phyloP scores from a whole-genome alignment of 2,329 filamentous ascomycete genomes.

The Aspergillus viridinutans region DNA sequence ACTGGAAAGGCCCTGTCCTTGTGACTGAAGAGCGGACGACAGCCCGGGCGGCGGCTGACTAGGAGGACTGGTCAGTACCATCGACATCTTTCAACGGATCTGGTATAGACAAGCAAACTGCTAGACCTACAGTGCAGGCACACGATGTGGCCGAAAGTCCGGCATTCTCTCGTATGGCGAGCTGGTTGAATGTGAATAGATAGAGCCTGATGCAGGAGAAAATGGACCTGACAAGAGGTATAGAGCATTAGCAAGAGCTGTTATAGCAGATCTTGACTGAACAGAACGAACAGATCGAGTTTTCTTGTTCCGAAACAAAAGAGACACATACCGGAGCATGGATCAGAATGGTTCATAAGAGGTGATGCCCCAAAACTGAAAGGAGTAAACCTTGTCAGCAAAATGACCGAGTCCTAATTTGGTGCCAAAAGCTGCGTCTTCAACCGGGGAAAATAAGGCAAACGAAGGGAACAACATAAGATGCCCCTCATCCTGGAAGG shows the following conservation, averaged over 20 bases:
- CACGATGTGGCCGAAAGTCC: slow-evolving; percentile 33
- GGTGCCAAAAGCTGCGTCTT: not conserved
- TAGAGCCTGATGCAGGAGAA: slow-evolving; percentile 27
- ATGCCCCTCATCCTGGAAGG: slow-evolving; percentile 10
- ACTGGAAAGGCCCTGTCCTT: slow-evolving; percentile 23
- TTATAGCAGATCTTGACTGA: slow-evolving; percentile 1
- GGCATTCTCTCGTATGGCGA: slow-evolving; percentile 36
- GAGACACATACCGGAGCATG: slow-evolving; percentile 48
- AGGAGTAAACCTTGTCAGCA: slow-evolving; percentile 18
- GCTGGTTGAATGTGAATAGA: slow-evolving; percentile 32
- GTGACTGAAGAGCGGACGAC: slow-evolving; percentile 35
- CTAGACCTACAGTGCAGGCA: slow-evolving; percentile 37
- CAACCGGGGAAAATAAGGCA: slow-evolving; percentile 4
- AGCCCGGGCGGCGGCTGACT: slow-evolving; percentile 47
- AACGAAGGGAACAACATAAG: not conserved
- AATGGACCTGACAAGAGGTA: slow-evolving; percentile 27
- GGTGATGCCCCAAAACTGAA: slow-evolving; percentile 49
- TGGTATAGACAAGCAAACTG: not conserved
- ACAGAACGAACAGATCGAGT: slow-evolving; percentile 9
- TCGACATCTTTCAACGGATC: slow-evolving; percentile 9
- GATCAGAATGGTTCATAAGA: slow-evolving; percentile 49
- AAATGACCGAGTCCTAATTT: not conserved
- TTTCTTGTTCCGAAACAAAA: not conserved
- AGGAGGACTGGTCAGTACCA: slow-evolving; percentile 14
- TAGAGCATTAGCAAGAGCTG: not conserved